Evolutionary conservation across 129 eudicot species (phyloP), one percentile per base, ranked within the genome.

Genomic region (Flaveria bidentis): DNA sequence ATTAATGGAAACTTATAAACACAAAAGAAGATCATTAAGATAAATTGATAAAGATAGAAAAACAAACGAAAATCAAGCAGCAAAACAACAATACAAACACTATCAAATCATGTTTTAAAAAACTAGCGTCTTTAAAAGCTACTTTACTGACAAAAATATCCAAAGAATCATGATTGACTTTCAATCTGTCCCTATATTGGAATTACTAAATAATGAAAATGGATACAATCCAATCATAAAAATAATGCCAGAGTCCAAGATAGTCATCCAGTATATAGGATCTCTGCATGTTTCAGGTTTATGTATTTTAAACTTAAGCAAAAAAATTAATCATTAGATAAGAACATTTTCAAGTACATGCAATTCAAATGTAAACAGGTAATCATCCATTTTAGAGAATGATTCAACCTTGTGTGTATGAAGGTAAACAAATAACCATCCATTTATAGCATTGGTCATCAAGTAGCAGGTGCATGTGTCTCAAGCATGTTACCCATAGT

Each of bases 191-290:
- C 62, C 50, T 28, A 50, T 28, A 71, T 16, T 28, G 8, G 3
- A 18, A 17, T n/a, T 66, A 28, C 46, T 26, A 2, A 26, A 26
- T 26, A 26, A 26, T 63, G 11, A 71, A 26, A 69, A 45, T 23
- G 22, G 44, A 70, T 71, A 9, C 5, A 4, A 50, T 16, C 63
- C 10, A 71, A 1, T 9, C 51, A 11, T 55, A 28, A 10, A 9
- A 33, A 63, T 1, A 47, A 63, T 63, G 46, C 11, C 22, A 36
- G 69, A 16, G 63, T 16, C 62, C 26, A 39, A 6, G 69, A n/a
- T 71, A 71, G 62, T 16, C 62, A 51, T 70, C 60, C 3, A 69
- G 57, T 20, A 14, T 49, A 15, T 69, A 25, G 44, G 75, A 50
- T n/a, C 62, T 71, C 16, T 28, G 26, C 22, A 30, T 50, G 75